Conservation (phyloP, 108 stramenopile genomes). For the Discostella pseudostelligera region DNA sequence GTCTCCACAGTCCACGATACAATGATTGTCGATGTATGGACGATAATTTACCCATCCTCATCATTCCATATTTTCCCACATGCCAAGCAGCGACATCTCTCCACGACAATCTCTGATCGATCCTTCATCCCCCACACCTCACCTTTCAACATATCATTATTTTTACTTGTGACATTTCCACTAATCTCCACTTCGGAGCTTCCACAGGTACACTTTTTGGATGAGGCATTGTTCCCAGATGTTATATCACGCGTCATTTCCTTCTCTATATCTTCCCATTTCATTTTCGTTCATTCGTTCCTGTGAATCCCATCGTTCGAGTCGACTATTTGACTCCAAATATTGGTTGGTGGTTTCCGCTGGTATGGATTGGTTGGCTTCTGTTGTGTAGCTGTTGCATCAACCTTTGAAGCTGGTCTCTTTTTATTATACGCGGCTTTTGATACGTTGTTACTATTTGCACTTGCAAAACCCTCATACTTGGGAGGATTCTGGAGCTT, state of each 20-base stretch:
- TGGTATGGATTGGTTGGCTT: constrained; percentile 33
- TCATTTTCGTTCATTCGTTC: constrained; percentile 14
- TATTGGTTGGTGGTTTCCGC: constrained; percentile 46
- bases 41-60: constrained; percentile 15
- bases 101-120: constrained; percentile 52
- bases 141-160: constrained; percentile 67
- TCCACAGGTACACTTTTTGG: constrained; percentile 44
- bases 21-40: no score
- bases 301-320: constrained; percentile 26
- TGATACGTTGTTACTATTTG: constrained; percentile 25
- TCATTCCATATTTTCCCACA: constrained; percentile 76
- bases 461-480: not conserved
- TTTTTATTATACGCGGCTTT: constrained; percentile 16
- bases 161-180: constrained; percentile 63
- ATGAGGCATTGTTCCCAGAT: not conserved
- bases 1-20: no score
- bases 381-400: constrained; percentile 5
- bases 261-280: constrained; percentile 35
- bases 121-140: constrained; percentile 77
- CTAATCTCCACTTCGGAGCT: constrained; percentile 49
- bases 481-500: constrained; percentile 13
- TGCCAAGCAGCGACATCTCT: constrained; percentile 55
- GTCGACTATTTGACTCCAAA: constrained; percentile 66
- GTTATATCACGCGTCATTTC: constrained; percentile 16
- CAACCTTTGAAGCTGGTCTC: constrained; percentile 6